Conservation (phyloP, 305 asterid species). For the Solanum chacoense region DNA sequence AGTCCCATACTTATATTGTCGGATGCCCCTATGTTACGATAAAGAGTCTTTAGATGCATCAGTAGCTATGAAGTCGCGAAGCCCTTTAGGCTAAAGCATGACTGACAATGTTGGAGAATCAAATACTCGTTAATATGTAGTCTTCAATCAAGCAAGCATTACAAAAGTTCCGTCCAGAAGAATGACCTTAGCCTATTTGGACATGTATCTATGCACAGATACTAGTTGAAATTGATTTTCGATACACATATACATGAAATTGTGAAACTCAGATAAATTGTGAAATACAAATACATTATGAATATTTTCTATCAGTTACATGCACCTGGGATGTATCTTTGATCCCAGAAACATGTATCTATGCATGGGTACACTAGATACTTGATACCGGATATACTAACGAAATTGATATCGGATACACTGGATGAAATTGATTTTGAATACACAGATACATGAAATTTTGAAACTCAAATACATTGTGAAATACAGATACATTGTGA, state of each 20-base stretch:
- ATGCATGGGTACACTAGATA: not conserved
- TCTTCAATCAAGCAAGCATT: not conserved
- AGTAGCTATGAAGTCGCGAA: not conserved
- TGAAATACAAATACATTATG: not conserved
- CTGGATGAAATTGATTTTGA: not conserved
- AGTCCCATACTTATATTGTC: not conserved
- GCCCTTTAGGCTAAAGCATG: not conserved
- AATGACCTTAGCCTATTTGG: not conserved
- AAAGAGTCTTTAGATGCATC: not conserved
- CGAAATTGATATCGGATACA: not conserved
- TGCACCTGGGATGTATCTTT: not conserved
- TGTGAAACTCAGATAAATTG: not conserved
- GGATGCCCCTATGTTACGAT: not conserved
- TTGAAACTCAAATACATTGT: not conserved
- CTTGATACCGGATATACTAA: not conserved
- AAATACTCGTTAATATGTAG: not conserved
- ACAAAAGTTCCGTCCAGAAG: not conserved
- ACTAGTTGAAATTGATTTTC: not conserved
- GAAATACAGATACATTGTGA: not conserved
- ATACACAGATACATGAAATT: not conserved
- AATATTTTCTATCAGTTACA: not conserved
- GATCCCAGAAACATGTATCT: not conserved
- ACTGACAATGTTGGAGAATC: not conserved
- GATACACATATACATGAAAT: not conserved
- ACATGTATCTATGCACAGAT: not conserved